Evolutionary conservation across 768 basidiomycete species (phyloP), one percentile per base, ranked within the genome.

Genomic region (Gymnopilus junonius): DNA sequence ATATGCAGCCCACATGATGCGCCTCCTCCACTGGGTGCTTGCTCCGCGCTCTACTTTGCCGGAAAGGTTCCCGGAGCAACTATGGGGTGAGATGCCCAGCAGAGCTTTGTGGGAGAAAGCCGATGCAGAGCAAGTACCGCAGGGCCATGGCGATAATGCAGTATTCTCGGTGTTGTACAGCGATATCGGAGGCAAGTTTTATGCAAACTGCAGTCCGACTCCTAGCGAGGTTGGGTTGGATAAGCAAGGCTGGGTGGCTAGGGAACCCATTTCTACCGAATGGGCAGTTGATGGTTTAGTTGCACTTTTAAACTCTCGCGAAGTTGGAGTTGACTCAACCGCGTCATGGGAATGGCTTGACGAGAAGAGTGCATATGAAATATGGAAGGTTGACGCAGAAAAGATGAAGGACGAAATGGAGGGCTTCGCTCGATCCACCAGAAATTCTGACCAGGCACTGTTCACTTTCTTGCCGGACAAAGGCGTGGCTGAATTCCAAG

Each of bases 1-100:
- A 20, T 89, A 87, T 63, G 87, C 83, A 10, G 69, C 71, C 11
- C 85, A 87, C 63, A 87, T 89, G 87, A 87, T 89, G 87, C 77
- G 81, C 14, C 79, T 90, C 23, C 59, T 90, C 35, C 88, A 90
- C 67, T 76, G 75, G 75, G 68, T 75, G 1, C 61, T 76, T 23
- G 74, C 69, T 17, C 64, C 67, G n/a, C 56, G 60, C 25, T 58
- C 66, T 3, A 64, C 64, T 17, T 37, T 71, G 17, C 58, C 66
- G 5, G 55, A 63, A 10, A 29, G 15, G 4, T 75, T 74, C 45
- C 73, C 73, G 0, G 62, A 55, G 20, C 67, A 70, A 45, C 12
- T 55, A 12, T 76, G 74, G 75, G 73, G 74, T 12, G 27, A 32
- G 12, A 65, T 68, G n/a, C 75, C 74, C 3, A 39, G 32, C 21